These are phyloP conservation scores for Rosa persica DNA, from an alignment of 306 rosid species.

Conservation along the genomic window DNA sequence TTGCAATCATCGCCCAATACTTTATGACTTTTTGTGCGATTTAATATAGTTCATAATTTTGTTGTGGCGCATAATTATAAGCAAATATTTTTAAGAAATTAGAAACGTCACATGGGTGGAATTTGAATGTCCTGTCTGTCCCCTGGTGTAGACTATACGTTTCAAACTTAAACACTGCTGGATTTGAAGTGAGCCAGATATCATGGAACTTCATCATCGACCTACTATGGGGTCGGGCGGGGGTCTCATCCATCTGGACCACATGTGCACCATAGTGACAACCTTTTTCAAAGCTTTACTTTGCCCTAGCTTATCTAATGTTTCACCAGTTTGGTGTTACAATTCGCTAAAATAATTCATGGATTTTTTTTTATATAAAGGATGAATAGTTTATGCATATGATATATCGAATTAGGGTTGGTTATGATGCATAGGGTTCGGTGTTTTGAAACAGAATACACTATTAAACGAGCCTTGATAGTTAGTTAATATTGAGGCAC, in stretches of 20 bases:
- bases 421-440: neutral
- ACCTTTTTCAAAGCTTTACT: neutral
- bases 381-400: neutral
- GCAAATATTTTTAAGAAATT: neutral
- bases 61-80: neutral
- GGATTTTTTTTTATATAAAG: neutral
- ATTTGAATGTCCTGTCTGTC: neutral
- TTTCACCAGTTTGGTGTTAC: neutral
- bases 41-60: neutral
- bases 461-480: too few species aligned
- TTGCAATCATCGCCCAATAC: conserved; percentile 6
- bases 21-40: neutral
- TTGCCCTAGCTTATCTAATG: neutral
- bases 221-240: conserved; percentile 1
- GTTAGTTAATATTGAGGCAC: neutral
- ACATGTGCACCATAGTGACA: conserved; percentile 6
- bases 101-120: neutral
- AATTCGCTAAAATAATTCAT: neutral
- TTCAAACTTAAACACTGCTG: neutral
- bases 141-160: neutral
- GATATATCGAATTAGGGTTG: neutral
- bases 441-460: neutral
- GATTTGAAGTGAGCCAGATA: neutral
- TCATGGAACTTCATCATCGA: neutral
- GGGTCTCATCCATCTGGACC: neutral